These are phyloP conservation scores for Dendryphion nanum DNA, from an alignment of 2,329 filamentous ascomycete species.

Conservation along the genomic window DNA sequence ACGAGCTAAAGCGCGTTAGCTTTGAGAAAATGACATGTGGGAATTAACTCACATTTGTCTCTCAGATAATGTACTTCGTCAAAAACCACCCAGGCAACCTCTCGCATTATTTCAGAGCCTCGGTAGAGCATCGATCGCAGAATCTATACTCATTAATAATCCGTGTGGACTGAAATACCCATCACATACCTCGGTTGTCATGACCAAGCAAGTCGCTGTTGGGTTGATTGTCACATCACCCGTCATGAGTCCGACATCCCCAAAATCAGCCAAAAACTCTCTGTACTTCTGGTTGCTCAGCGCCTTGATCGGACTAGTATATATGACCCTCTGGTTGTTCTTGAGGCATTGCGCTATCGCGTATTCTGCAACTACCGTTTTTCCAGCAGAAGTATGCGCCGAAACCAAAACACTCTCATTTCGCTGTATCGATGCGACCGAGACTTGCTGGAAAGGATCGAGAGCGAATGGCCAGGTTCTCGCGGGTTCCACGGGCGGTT, in stretches of 20 bases:
- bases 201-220: conserved; percentile 94
- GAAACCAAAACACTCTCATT: conserved; percentile 97
- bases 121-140: conserved; percentile 96
- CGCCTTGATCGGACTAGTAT: conserved; percentile 98
- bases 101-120: conserved; percentile 98
- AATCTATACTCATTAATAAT: conserved; percentile 59
- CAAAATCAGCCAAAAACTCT: conserved; percentile 94
- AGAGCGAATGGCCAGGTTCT: conserved; percentile 84
- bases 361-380: conserved; percentile 97
- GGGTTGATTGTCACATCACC: conserved; percentile 99
- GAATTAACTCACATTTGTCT: conserved; percentile 72
- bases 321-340: conserved; percentile 97
- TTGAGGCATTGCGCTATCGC: conserved; percentile 96
- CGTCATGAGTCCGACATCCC: conserved; percentile 96
- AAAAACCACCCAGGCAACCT: conserved; percentile 97
- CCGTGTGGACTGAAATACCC: background rate
- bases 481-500: conserved; percentile 82
- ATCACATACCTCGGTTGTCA: conserved; percentile 77
- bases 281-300: conserved; percentile 98
- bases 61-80: conserved; percentile 99
- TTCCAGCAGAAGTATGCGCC: conserved; percentile 94
- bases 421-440: conserved; percentile 90
- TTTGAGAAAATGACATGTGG: too few species aligned
- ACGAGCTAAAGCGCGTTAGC: conserved; percentile 52
- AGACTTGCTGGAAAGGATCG: conserved; percentile 95